Percentiles rank a stretch among this genome's conserved stretches.
Conservation (phyloP, 78 protist genomes). For the Paulinella micropora region DNA sequence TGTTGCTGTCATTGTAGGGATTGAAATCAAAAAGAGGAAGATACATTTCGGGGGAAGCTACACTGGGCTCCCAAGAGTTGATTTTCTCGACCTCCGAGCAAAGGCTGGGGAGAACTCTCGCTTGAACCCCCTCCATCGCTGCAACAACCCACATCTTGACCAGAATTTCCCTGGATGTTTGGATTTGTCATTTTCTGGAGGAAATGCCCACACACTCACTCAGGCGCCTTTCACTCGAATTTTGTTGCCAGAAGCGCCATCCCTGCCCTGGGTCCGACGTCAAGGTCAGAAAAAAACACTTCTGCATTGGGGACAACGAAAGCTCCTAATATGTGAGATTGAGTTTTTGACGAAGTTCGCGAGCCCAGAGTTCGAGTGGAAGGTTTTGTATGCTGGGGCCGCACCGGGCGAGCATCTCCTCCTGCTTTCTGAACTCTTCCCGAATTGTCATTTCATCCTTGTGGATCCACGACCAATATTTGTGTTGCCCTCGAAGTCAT, state of each 20-base stretch:
- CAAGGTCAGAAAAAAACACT: not conserved
- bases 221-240: not conserved
- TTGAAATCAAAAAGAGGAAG: too few relatives aligned
- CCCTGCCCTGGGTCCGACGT: not conserved
- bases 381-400: not conserved
- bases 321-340: not conserved
- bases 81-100: too few relatives aligned
- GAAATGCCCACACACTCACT: too few relatives aligned
- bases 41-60: too few relatives aligned
- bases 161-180: too few relatives aligned
- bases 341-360: not conserved
- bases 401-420: conserved; percentile 34
- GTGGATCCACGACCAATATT: conserved; percentile 17
- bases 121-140: too few relatives aligned
- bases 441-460: not conserved
- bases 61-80: too few relatives aligned
- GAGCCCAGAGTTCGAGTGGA: not conserved
- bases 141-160: too few relatives aligned
- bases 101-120: too few relatives aligned
- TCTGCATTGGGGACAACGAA: not conserved
- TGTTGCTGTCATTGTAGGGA: too few relatives aligned
- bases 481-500: not conserved
- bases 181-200: too few relatives aligned
- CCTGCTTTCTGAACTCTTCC: conserved; percentile 12
- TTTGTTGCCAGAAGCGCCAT: not conserved